Evolutionary conservation across 176 grass and related monocot genomes (phyloP), one percentile per base, ranked within the genome.

Genomic region (Ensete glaucum): DNA sequence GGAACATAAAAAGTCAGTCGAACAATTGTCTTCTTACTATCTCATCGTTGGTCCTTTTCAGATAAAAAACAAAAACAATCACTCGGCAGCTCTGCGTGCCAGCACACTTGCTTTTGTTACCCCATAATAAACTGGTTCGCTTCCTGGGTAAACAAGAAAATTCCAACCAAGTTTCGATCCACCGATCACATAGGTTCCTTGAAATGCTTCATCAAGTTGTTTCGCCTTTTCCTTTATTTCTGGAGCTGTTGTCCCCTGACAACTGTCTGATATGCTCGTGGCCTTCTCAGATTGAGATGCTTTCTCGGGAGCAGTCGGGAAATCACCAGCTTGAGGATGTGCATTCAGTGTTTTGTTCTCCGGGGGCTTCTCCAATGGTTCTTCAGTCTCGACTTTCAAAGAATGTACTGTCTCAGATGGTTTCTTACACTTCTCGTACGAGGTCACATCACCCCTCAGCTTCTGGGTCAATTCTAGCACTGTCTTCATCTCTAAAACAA

Each of bases 161-260:
- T 99, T 99, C 84, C 88, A 94, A 58, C 86, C 86, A 76, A 89
- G 58, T 34, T 91, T 88, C 51, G 95, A 99, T 76, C 95, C 88
- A 74, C 95, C 95, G 24, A 94, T 78, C 55, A 89, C 76, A 73
- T 91, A 99, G 73, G 88, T 87, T 19, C 91, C 84, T 79, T 77
- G 83, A 49, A 84, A 53, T 16, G 59, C 17, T 50, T 82, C 79
- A 1, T 86, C 81, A 21, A 85, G 65, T 57, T 83, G 79, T n/a
- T 85, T 83, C 23, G 82, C 50, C 24, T 69, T 24, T 75, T 82
- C 67, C 69, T 76, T 78, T 70, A 64, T 24, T 52, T 21, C 54
- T 21, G 20, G 73, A 57, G 71, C 23, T 52, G 16, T 78, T 50
- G 62, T 73, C 57, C 56, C 43, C 48, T 43, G 6, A 10, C 12